These are phyloP conservation scores for Phytophthora colocasiae DNA, from an alignment of 352 stramenopile genomes.

Conservation along the genomic window DNA sequence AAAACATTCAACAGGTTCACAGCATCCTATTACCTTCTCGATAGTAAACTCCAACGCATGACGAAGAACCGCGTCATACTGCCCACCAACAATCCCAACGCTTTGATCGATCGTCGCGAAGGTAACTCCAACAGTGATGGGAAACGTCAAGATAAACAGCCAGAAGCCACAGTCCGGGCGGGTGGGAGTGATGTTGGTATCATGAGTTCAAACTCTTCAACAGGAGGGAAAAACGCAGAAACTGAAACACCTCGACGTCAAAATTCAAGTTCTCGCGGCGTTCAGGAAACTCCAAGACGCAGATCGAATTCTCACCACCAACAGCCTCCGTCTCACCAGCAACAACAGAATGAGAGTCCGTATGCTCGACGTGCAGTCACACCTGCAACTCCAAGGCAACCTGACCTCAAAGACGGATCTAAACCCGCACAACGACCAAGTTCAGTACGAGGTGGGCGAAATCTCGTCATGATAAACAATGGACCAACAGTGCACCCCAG, in stretches of 20 bases:
- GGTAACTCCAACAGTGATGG: slow-evolving; percentile 13
- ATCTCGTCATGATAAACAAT: slow-evolving; percentile 53
- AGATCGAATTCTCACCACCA: slow-evolving; percentile 20
- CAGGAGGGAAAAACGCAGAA: slow-evolving; percentile 10
- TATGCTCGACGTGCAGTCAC: slow-evolving; percentile 25
- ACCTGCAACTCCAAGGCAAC: slow-evolving; percentile 16
- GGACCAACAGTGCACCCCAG: slow-evolving; percentile 17
- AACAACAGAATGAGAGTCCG: slow-evolving; percentile 11
- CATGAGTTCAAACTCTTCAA: slow-evolving; percentile 5
- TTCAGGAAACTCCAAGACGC: slow-evolving; percentile 22
- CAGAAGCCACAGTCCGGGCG: slow-evolving; percentile 13
- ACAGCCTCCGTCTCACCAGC: slow-evolving; percentile 18
- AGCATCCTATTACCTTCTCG: slow-evolving; percentile 80
- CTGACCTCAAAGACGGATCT: slow-evolving; percentile 1
- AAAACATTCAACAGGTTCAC: slow-evolving; percentile 76
- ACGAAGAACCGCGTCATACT: slow-evolving; percentile 39
- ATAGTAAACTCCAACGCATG: slow-evolving; percentile 57
- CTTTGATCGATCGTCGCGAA: slow-evolving; percentile 12
- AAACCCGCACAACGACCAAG: slow-evolving; percentile 37
- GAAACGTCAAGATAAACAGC: slow-evolving; percentile 21
- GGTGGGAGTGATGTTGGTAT: slow-evolving; percentile 17
- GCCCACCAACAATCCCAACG: neutral
- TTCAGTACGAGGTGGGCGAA: slow-evolving; percentile 56
- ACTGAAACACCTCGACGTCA: slow-evolving; percentile 11
- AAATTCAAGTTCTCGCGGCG: slow-evolving; percentile 6